Evolutionary conservation across 2,329 filamentous ascomycete genomes (phyloP), one percentile per base, ranked within the genome.

Genomic region (Talaromyces pinophilus): DNA sequence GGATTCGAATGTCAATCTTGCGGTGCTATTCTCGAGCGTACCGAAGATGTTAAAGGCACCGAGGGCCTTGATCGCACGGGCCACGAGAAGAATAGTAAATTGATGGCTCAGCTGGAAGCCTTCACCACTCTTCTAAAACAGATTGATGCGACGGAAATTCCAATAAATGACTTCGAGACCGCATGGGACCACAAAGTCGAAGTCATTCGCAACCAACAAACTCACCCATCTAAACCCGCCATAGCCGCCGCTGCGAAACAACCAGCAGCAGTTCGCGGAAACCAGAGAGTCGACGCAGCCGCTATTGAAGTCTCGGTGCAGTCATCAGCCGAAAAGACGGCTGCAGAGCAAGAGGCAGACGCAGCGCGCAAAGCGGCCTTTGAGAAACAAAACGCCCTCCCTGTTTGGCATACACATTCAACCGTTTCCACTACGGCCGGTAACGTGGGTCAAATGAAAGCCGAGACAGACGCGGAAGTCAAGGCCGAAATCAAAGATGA

Each of bases 1-100:
- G 91, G 93, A 0, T 98, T 98, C 76, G 80, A 90, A 57, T 99
- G 95, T 78, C 90, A 93, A 74, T 87, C 89, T 61, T 99, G 95
- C 79, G 83, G 85, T 22, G 75, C 76, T 33, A 74, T 80, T 38
- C 75, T 83, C 10, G 79, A 81, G 59, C 76, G 79, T 13, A 81
- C 80, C 0, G 80, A 81, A 68, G 79, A 82, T 54, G 77, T 81
- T 48, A 78, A 81, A 60, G 79, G 80, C 38, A 75, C 74, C 15
- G 75, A 79, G 48, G 79, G 77, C 2, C 77, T 80, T 54, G 79
- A 81, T 35, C 76, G 79, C n/a, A 81, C 78, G 0, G 81, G 82
- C 11, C 81, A 83, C 69, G 81, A 83, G 67, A 83, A 83, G 69
- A 82, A 83, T 69, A 80, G 79, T 69, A 80, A 79, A 67, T 74